phyloP scores from a whole-genome alignment of 305 asterid species.

The Solanum hybrid region DNA sequence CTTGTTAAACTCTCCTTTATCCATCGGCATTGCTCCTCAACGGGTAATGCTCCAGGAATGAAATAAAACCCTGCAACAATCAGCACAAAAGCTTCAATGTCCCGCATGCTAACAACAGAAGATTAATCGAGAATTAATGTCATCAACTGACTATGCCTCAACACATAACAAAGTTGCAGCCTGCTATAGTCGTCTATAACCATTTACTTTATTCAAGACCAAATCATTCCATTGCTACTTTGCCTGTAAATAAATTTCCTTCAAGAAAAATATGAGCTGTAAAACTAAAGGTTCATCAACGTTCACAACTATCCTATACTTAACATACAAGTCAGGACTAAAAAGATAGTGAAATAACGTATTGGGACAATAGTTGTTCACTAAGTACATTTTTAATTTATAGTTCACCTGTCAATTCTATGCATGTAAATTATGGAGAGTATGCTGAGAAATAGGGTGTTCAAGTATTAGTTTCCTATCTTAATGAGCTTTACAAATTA shows the following conservation, averaged over 20 bases:
- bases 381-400: not conserved
- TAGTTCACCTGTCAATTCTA: not conserved
- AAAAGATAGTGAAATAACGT: not conserved
- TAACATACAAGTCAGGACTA: not conserved
- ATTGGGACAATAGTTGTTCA: not conserved
- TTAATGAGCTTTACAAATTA: not conserved
- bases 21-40: constrained; percentile 78
- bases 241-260: not conserved
- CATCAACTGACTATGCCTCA: not conserved
- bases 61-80: constrained; percentile 66
- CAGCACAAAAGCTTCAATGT: not conserved
- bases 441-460: not conserved
- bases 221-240: not conserved
- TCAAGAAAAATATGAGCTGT: not conserved
- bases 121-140: not conserved
- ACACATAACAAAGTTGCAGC: not conserved
- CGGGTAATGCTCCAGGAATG: constrained; percentile 72
- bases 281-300: not conserved
- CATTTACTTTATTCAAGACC: not conserved
- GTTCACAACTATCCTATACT: not conserved
- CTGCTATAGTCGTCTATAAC: not conserved
- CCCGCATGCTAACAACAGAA: not conserved
- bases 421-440: not conserved
- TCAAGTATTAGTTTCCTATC: not conserved
- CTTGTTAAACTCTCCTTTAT: constrained; percentile 67